phyloP scores from a whole-genome alignment of 2,329 filamentous ascomycete species.

The Sarocladium kiliense region DNA sequence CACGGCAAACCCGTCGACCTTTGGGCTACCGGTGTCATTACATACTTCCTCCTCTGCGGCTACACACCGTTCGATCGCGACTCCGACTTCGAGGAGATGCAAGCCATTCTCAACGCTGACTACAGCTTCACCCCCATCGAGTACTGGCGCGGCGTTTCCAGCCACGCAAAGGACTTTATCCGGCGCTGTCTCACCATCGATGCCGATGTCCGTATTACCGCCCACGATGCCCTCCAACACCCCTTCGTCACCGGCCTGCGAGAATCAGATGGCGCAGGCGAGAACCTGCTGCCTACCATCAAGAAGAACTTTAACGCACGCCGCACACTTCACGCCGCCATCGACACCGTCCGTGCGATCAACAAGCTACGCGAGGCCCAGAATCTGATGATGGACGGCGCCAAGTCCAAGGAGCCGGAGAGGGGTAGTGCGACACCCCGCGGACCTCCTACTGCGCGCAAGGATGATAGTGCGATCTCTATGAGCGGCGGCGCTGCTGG shows the following conservation, averaged over 20 bases:
- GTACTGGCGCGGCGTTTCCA: constrained; percentile 93
- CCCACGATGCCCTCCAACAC: constrained; percentile 70
- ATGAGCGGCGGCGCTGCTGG: constrained; percentile 17
- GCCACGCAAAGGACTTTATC: constrained; percentile 86
- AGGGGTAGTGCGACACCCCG: constrained; percentile 21
- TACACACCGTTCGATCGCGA: constrained; percentile 98
- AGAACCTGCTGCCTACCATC: constrained; percentile 62
- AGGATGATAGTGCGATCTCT: constrained; percentile 42
- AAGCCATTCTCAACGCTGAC: constrained; percentile 93
- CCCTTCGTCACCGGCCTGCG: constrained; percentile 54
- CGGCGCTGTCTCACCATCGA: constrained; percentile 87
- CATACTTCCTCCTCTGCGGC: constrained; percentile 95
- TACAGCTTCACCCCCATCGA: constrained; percentile 92
- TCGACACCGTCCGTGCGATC: constrained; percentile 66
- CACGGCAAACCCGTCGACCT: constrained; percentile 98
- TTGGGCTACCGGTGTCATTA: constrained; percentile 98
- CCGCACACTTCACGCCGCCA: constrained; percentile 63
- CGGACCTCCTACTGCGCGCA: constrained; percentile 19
- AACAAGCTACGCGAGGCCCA: constrained; percentile 65
- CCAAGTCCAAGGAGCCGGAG: constrained; percentile 43
- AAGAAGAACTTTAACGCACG: constrained; percentile 73
- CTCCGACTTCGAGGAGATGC: constrained; percentile 98
- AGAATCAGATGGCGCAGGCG: constrained; percentile 41
- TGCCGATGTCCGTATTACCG: constrained; percentile 80
- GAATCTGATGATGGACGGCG: constrained; percentile 58